Evolutionary conservation across 805 yeast species (phyloP).

Genomic region (Candida taoyuanica): DNA sequence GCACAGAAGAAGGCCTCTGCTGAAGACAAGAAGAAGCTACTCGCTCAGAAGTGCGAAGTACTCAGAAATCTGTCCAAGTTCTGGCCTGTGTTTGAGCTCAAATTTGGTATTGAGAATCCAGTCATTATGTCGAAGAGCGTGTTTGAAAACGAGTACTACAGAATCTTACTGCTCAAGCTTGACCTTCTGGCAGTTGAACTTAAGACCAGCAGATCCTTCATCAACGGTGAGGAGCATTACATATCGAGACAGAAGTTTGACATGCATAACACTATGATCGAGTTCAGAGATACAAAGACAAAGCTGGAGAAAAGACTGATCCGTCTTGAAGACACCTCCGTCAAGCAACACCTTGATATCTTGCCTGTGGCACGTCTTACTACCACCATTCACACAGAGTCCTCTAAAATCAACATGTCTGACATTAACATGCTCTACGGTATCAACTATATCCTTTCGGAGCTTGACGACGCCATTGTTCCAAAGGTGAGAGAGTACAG

Average conservation of each 20-base stretch:
- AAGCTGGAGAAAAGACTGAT: slow-evolving; percentile 8
- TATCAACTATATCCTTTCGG: slow-evolving; percentile 19
- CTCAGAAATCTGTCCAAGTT: slow-evolving; percentile 19
- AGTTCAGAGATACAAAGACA: slow-evolving; percentile 17
- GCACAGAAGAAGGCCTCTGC: not conserved
- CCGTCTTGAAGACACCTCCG: slow-evolving; percentile 13
- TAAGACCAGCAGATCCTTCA: slow-evolving; percentile 7
- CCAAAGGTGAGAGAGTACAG: slow-evolving; percentile 14
- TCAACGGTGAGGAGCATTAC: slow-evolving; percentile 23
- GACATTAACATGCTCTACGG: slow-evolving; percentile 30
- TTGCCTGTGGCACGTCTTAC: slow-evolving; percentile 11
- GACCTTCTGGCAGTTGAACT: slow-evolving; percentile 22
- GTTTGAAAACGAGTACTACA: slow-evolving; percentile 27
- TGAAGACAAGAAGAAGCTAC: not conserved
- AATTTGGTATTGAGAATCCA: slow-evolving; percentile 37
- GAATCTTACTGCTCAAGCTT: slow-evolving; percentile 28
- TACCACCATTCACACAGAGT: slow-evolving; percentile 8
- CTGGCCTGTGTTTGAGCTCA: slow-evolving; percentile 33
- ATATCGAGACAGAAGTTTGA: slow-evolving; percentile 12
- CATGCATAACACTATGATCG: slow-evolving; percentile 12
- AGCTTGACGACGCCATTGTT: slow-evolving; percentile 16
- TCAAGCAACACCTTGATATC: slow-evolving; percentile 13
- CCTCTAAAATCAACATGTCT: slow-evolving; percentile 26
- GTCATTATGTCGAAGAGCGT: slow-evolving; percentile 31
- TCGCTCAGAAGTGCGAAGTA: slow-evolving; percentile 9